Evolutionary conservation across 163 green algal genomes (phyloP), one percentile per base, ranked within the genome.

Genomic region (Prototheca cutis): DNA sequence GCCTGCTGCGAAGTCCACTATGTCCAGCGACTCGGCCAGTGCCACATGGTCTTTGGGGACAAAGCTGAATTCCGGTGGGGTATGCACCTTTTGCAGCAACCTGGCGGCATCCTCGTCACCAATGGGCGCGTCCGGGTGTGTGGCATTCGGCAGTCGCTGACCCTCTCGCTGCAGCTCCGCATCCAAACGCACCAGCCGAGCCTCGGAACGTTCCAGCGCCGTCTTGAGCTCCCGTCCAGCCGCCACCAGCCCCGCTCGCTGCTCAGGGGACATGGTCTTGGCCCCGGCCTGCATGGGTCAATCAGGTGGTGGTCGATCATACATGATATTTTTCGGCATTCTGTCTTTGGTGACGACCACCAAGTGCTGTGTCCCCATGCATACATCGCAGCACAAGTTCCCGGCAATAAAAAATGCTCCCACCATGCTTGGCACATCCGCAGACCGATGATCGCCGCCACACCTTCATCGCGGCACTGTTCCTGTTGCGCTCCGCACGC

Each of bases 1-100:
- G 15, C 73, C 93, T 6, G 80, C 63, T 31, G 96, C 87, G 75
- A 98, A 99, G 77, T 99, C 91, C 40, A 98, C 67, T 10, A 97
- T 66, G 58, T 88, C 87, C 27, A 98, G 80, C 15, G 65, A 65
- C 60, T 91, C 77, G 2, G 82, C 93, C 7, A 99, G 53, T 17
- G 80, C 66, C 33, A 96, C 76, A 70, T 99, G 92, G 71, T 98
- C 87, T 52, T 70, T 74, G 0, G 40, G 13, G 0, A 70, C 23
- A 40, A 94, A 94, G 4, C 40, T 48, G 62, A 90, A 87, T 2
- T 65, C 29, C 0, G 27, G 36, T 25, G 27, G 61, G 42, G 29
- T 29, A 19, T 87, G 86, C 17, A 94, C 79, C 65, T 78, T n/a
- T 13, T 36, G 33, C 33, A 84, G 42, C 55, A 63, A 31, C 15